These are phyloP conservation scores for Acanthamoeba lenticulata DNA, from an alignment of 208 protist species.

Conservation along the genomic window DNA sequence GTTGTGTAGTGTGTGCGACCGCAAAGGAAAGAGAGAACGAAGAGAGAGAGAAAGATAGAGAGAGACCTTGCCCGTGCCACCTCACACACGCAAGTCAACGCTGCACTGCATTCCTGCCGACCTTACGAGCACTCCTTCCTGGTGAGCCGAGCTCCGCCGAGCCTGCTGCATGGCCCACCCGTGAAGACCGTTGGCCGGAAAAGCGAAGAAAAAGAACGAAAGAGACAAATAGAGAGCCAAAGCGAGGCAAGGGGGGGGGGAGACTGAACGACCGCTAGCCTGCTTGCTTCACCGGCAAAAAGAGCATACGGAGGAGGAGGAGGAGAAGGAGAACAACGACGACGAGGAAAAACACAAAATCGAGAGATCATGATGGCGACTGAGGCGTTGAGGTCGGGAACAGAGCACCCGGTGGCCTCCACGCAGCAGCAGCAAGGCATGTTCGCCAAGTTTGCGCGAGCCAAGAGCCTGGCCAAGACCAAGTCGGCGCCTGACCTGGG, in stretches of 20 bases:
- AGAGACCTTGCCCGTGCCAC: too few relatives aligned
- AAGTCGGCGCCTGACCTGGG: constrained; percentile 9
- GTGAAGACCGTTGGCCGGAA: neutral
- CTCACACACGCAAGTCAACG: too few relatives aligned
- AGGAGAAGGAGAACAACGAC: neutral
- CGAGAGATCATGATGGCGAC: neutral
- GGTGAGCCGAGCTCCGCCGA: too few relatives aligned
- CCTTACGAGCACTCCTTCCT: too few relatives aligned
- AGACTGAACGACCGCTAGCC: too few relatives aligned
- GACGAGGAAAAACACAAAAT: neutral
- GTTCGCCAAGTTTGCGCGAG: constrained; percentile 35
- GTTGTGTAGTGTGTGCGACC: too few relatives aligned
- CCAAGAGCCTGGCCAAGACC: constrained; percentile 9
- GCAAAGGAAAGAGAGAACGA: too few relatives aligned
- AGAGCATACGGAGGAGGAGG: neutral
- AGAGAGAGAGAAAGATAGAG: too few relatives aligned
- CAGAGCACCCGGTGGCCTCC: neutral
- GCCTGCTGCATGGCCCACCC: too few relatives aligned
- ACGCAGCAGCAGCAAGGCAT: neutral
- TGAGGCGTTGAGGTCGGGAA: neutral
- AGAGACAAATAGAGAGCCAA: neutral
- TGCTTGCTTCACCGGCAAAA: too few relatives aligned
- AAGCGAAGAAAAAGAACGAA: constrained; percentile 58
- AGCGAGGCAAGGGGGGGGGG: too few relatives aligned
- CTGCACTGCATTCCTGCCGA: too few relatives aligned